Conservation (phyloP, 148 eudicot genomes). For the Fagopyrum homotropicum region DNA sequence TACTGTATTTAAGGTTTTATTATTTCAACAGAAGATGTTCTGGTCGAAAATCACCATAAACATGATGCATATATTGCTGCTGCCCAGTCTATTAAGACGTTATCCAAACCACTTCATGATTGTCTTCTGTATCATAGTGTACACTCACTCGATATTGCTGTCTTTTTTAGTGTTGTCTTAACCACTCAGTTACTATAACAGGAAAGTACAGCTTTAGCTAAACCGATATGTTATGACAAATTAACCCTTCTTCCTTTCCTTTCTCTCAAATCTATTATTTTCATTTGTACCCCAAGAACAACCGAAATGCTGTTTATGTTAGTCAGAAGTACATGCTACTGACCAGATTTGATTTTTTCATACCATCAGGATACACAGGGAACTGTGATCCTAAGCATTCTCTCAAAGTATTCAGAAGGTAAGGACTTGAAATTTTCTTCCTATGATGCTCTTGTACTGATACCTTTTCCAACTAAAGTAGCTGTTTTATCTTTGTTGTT, state of each 20-base stretch:
- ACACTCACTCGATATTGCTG: neutral
- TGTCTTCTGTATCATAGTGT: neutral
- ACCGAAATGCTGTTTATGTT: neutral
- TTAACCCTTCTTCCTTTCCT: too few relatives aligned
- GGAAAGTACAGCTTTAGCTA: neutral
- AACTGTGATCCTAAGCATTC: slow-evolving; percentile 21
- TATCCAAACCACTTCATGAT: neutral
- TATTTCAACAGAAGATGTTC: neutral
- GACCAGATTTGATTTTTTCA: neutral
- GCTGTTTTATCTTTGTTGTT: neutral
- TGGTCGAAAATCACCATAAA: neutral
- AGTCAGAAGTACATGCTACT: neutral
- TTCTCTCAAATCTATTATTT: too few relatives aligned
- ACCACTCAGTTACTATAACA: neutral
- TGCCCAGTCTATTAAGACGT: neutral
- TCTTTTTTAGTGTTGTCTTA: neutral
- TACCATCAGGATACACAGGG: slow-evolving; percentile 24
- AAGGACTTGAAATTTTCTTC: slow-evolving; percentile 12
- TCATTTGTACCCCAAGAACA: too few relatives aligned
- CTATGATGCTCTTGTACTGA: too few relatives aligned
- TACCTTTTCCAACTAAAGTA: neutral
- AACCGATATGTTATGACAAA: neutral
- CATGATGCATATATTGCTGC: neutral
- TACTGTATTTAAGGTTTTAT: too few relatives aligned
- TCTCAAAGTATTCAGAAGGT: slow-evolving; percentile 32